Evolutionary conservation across 1,284 basidiomycete genomes (phyloP), one percentile per base, ranked within the genome.

Genomic region (Malassezia psittaci): DNA sequence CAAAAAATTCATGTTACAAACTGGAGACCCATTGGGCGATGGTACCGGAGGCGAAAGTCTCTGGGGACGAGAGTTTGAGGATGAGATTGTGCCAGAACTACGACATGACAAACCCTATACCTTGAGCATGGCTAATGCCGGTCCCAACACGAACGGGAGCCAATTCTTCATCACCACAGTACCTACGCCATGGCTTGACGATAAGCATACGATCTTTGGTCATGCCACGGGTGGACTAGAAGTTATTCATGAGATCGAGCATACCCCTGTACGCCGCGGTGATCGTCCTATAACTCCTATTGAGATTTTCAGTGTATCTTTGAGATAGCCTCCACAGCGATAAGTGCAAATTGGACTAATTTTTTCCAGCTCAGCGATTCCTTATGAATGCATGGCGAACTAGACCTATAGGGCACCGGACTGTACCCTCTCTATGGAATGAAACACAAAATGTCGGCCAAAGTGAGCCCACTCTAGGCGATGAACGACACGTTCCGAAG

Each of bases 151-250:
- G 38, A 99, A 98, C 73, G 94, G 86, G 2, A 88, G 86, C 3
- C 93, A 99, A 75, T 98, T 98, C 80, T 98, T 98, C 78, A 91
- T 98, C 74, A 99, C 94, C 2, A 96, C 90, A 2, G 90, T 86
- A 2, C 86, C 91, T 11, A 89, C 88, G 5, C 89, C 90, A 7
- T 96, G 90, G 90, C 79, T 98, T 51, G 79, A 82, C 60, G 76
- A 78, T 57, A 81, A 81, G 69, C 81, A 82, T 62, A 80, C 79
- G 5, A 76, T 82, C 52, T 82, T 82, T 63, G 81, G 81, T 0
- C 72, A 79, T 16, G 80, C 78, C 3, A 75, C 75, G 1, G 74
- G 76, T 0, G 81, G 81, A 0, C 71, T 81, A 51, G 81, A 82
- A 52, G 77, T 80, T 7, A 76, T 82, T 21, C 79, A 79, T 50